Base-by-base conservation (phyloP, 257 asterid genomes). In the Ophiorrhiza pumila region DNA sequence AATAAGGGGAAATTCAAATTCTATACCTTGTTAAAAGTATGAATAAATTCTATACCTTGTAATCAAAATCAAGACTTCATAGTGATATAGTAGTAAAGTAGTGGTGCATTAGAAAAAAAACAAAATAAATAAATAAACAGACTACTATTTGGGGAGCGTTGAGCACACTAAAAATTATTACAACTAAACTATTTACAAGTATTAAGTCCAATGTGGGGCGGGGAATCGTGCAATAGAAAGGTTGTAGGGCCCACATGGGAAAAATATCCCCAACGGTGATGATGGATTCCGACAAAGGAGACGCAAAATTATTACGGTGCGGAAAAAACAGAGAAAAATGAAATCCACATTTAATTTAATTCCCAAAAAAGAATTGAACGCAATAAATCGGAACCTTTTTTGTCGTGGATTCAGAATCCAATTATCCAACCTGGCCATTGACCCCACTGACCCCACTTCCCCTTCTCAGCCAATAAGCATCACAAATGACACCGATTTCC, bases 341-440 rank as follows among this genome's bases (percentile, higher is more conserved):
- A 22, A 49, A 50, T 4, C 5, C 17, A 17, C 23, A 18, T 20
- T 15, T 3, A n/a, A n/a, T n/a, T n/a, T n/a, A n/a, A n/a, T 14
- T 15, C 1, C 66, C 25, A 6, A 52, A n/a, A n/a, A 46, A 67
- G 41, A 68, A 8, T 53, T 47, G 7, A 22, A 29, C 31, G 64
- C 31, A 27, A 68, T 20, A 67, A 73, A 41, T 34, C 27, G 62
- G 31, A 60, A 68, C 15, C 55, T 20, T 5, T 68, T 9, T 73
- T 76, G 84, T 73, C 81, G n/a, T 27, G 14, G 58, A 69, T 69
- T 69, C 34, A 69, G 53, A 69, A 76, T 57, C 79, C 81, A 62
- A 64, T 52, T 57, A 76, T 57, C 79, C 81, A 62, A 64, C 59
- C 62, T 62, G 46, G 72, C 58, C 35, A 37, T 66, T 11, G 46